Conservation (phyloP, 345 rosid genomes). For the Cardamine chenopodiifolia region DNA sequence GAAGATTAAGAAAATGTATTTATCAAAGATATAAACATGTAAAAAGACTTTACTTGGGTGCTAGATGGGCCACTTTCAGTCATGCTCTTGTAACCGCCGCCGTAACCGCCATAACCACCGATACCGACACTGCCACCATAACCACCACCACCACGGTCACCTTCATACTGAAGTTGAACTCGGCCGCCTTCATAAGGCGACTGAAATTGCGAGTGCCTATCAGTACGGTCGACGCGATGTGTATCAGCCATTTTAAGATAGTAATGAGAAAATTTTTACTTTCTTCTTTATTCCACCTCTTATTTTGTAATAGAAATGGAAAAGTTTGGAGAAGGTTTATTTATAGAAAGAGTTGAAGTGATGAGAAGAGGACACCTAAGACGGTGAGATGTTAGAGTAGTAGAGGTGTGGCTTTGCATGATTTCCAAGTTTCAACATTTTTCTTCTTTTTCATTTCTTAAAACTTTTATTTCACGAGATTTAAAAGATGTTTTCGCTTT, state of each 20-base stretch:
- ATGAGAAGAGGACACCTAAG: slow-evolving; percentile 41
- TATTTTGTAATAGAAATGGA: slow-evolving; percentile 7
- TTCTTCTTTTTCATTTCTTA: slow-evolving; percentile 7
- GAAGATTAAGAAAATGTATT: not conserved
- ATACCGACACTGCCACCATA: slow-evolving; percentile 26
- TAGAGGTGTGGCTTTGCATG: slow-evolving; percentile 48
- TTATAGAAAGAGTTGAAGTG: slow-evolving; percentile 32
- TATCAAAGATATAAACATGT: not conserved
- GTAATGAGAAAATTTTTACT: not conserved
- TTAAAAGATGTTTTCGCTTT: slow-evolving; percentile 36
- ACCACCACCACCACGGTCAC: slow-evolving; percentile 18
- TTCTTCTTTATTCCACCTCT: not conserved
- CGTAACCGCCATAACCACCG: slow-evolving; percentile 4
- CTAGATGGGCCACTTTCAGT: slow-evolving; percentile 40
- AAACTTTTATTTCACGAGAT: slow-evolving; percentile 18
- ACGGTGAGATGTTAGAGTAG: slow-evolving; percentile 40
- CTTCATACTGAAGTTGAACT: slow-evolving; percentile 29
- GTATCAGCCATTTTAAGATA: slow-evolving; percentile 36
- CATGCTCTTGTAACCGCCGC: slow-evolving; percentile 36
- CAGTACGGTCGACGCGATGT: slow-evolving; percentile 39
- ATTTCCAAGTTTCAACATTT: slow-evolving; percentile 42
- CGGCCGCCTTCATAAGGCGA: slow-evolving; percentile 41
- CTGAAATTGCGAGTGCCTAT: slow-evolving; percentile 39
- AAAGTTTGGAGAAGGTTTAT: slow-evolving; percentile 6
- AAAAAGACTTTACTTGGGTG: slow-evolving; percentile 33